Evolutionary conservation across 2,329 filamentous ascomycete genomes (phyloP), one percentile per base, ranked within the genome.

Genomic region (Fusarium sp.): DNA sequence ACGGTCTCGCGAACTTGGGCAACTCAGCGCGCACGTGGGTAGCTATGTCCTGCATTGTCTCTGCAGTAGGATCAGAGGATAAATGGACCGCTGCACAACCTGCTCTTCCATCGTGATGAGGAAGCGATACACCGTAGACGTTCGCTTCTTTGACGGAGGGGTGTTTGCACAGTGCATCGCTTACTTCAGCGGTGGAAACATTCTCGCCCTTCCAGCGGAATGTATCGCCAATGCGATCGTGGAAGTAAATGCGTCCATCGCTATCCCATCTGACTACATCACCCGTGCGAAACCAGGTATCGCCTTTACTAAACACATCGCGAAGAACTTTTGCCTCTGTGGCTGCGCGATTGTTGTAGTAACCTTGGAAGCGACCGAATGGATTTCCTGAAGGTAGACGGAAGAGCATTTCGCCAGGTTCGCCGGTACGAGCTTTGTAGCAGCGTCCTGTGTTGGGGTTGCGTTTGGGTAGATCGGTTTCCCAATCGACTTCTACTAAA

Each of bases 171-270:
- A 97, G 81, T 1, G 89, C 89, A 78, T 94, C 89, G n/a, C 91
- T 88, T 23, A 97, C 94, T 80, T 97, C 94, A 55, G 88, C 90
- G 0, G 93, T 95, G 7, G 92, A 94, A 2, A 95, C 92, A 76
- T 95, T 95, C 81, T 95, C 93, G 56, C 90, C 91, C 83, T 96
- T 94, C 92, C 92, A 94, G 54, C 92, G 88, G 83, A 92, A 94
- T 0, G 92, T 94, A 78, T 94, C 92, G 61, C 92, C 92, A 69
- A 94, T 91, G 52, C 92, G 90, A 81, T 97, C 94, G 63, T 91
- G 89, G 83, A 97, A 97, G 84, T 87, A 96, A 79, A 91, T 88
- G 6, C 91, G 85, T 10, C 94, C 93, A 63, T 96, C 90, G 2
- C 70, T 65, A 72, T 94, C 92, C 83, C 87, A 88, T n/a, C 90